These are phyloP conservation scores for Colletotrichum sp. DNA, from an alignment of 2,329 filamentous ascomycete genomes.

Conservation along the genomic window DNA sequence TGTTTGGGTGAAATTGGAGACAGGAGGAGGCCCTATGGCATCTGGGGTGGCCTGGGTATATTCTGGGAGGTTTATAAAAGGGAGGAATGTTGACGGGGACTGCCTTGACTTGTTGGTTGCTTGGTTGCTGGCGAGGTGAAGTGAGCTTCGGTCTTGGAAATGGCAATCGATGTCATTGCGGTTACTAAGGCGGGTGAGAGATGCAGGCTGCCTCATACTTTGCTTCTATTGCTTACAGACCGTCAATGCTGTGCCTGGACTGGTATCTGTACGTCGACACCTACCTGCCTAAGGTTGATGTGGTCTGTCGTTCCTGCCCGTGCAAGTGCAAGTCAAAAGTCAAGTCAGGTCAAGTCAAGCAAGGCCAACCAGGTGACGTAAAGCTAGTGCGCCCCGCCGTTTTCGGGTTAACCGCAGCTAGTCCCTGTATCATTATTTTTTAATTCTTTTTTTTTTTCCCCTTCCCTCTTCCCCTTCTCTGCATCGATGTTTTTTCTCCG, in stretches of 20 bases:
- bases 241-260: not conserved
- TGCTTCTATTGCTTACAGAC: not conserved
- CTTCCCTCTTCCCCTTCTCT: not conserved
- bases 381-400: not conserved
- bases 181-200: not conserved
- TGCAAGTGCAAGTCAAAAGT: not conserved
- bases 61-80: not conserved
- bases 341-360: not conserved
- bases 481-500: not conserved
- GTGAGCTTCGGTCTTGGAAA: not conserved
- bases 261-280: not conserved
- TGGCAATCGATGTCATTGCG: not conserved
- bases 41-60: not conserved
- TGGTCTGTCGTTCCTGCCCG: not conserved
- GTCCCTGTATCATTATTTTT: not conserved
- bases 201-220: not conserved
- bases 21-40: not conserved
- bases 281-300: not conserved
- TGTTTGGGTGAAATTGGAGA: not conserved
- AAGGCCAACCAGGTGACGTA: slow-evolving; percentile 14
- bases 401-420: slow-evolving; percentile 4
- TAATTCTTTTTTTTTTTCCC: not conserved
- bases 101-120: not conserved
- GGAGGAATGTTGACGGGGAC: not conserved
- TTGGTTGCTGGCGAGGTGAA: not conserved